Conservation (phyloP, 2,329 filamentous ascomycete genomes). For the Aspergillus arachidicola region DNA sequence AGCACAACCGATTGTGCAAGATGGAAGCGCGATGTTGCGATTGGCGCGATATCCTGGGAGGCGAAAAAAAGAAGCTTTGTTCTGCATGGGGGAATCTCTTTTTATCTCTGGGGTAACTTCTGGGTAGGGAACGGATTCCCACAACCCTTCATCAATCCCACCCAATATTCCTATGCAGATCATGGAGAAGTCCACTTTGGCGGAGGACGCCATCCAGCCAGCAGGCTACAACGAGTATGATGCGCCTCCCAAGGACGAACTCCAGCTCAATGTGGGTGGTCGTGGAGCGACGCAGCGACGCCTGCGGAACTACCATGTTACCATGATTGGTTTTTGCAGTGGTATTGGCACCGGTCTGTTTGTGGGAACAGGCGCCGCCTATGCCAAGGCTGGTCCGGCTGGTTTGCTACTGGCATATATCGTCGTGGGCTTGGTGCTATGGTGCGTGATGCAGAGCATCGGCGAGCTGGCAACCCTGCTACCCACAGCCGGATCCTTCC, state of each 20-base stretch:
- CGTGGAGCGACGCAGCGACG: constrained; percentile 36
- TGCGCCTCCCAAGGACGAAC: constrained; percentile 25
- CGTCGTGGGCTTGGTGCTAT: constrained; percentile 76
- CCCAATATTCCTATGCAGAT: neutral
- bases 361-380: constrained; percentile 73
- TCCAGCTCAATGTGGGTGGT: constrained; percentile 37
- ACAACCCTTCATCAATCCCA: neutral
- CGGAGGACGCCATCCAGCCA: neutral
- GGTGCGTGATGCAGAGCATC: constrained; percentile 85
- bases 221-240: neutral
- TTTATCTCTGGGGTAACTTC: neutral
- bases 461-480: constrained; percentile 90
- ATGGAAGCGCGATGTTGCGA: neutral
- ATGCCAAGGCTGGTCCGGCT: constrained; percentile 72
- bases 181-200: neutral
- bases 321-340: constrained; percentile 37
- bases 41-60: neutral
- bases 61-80: neutral
- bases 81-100: neutral
- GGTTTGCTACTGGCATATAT: constrained; percentile 66
- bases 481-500: constrained; percentile 87
- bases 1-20: neutral
- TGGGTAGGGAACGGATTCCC: neutral
- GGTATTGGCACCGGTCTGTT: constrained; percentile 73
- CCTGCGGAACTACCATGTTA: constrained; percentile 37